phyloP scores from a whole-genome alignment of 371 early-diverging fungal genomes.

The Nosema muscidifuracis region DNA sequence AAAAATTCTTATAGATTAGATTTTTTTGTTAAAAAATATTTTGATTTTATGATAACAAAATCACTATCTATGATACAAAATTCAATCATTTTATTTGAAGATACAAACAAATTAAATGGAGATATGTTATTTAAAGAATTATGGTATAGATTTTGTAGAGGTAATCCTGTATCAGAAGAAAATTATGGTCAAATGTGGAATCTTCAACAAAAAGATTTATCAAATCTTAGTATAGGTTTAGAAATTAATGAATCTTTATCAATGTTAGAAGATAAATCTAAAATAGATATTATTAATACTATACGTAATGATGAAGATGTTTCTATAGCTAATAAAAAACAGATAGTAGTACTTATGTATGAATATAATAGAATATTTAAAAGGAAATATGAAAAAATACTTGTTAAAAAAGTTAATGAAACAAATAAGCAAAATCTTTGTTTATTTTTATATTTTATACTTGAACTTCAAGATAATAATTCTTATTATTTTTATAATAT shows the following conservation, averaged over 20 bases:
- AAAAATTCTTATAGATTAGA: background rate
- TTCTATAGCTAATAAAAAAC: background rate
- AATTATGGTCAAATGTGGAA: background rate
- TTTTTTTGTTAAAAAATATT: background rate
- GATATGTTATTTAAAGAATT: background rate
- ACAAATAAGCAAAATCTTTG: background rate
- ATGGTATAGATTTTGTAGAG: background rate
- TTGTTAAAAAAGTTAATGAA: conserved; percentile 33
- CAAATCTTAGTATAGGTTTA: no score
- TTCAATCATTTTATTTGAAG: background rate
- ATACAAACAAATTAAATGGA: background rate
- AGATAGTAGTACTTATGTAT: conserved; percentile 24
- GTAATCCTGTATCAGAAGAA: background rate
- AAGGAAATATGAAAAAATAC: conserved; percentile 32
- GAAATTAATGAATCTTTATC: no score
- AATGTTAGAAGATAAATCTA: no score
- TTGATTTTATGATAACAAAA: background rate
- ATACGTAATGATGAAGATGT: no score
- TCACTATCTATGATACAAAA: background rate
- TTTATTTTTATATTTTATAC: conserved; percentile 3
- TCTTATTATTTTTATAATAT: conserved; percentile 11
- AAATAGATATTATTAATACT: no score
- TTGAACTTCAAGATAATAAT: background rate
- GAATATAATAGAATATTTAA: conserved; percentile 33
- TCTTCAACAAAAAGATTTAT: no score